Evolutionary conservation across 2,329 filamentous ascomycete genomes (phyloP).

Genomic region (Tricladium varicosporioides): DNA sequence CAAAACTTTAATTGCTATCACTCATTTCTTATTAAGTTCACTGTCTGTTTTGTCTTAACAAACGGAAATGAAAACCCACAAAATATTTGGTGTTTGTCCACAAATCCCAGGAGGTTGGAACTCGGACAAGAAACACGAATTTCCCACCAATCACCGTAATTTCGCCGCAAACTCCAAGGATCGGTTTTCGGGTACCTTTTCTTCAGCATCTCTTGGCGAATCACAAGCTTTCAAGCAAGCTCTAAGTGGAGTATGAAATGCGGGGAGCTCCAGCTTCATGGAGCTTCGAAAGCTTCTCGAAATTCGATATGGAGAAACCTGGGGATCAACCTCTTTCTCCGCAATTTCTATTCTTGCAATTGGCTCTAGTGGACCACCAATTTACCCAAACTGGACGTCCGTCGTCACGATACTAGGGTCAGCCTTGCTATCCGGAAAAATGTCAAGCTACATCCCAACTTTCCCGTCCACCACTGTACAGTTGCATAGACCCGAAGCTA

Average conservation of each 20-base stretch:
- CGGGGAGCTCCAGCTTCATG: constrained; percentile 7
- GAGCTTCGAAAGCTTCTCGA: constrained; percentile 1
- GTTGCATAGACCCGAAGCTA: constrained; percentile 2
- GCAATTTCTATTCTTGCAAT: background rate
- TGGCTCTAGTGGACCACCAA: background rate
- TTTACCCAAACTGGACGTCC: background rate
- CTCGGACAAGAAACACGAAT: constrained; percentile 12
- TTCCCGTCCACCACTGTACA: constrained; percentile 4
- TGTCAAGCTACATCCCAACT: constrained; percentile 15
- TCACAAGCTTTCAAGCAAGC: constrained; percentile 4
- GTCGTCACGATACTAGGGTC: background rate
- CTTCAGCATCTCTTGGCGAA: constrained; percentile 12
- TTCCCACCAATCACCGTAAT: constrained; percentile 22
- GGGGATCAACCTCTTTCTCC: constrained; percentile 6
- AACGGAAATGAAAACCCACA: too few species aligned
- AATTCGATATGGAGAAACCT: constrained; percentile 11
- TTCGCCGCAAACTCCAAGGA: constrained; percentile 12
- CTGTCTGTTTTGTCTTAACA: too few species aligned
- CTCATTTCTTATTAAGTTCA: too few species aligned
- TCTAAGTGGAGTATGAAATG: constrained; percentile 14
- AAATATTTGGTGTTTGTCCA: background rate
- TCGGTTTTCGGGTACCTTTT: constrained; percentile 17
- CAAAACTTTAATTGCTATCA: too few species aligned
- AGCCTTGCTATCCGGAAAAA: constrained; percentile 23
- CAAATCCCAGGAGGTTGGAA: background rate